phyloP scores from a whole-genome alignment of 257 asterid species.

The Jacaranda copaia region DNA sequence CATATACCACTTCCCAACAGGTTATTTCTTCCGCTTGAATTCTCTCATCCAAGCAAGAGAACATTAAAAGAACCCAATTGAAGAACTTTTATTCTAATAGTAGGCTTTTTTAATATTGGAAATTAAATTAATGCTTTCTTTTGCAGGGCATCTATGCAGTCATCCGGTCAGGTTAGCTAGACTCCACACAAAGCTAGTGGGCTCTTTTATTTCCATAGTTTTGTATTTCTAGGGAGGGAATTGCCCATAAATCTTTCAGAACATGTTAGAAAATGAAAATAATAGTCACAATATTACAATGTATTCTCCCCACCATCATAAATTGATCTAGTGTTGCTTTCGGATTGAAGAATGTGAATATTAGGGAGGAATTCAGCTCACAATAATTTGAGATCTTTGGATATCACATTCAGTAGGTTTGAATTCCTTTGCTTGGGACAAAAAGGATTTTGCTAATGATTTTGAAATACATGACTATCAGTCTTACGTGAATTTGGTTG shows the following conservation, averaged over 20 bases:
- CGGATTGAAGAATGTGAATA: constrained; percentile 29
- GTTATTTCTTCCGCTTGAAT: constrained; percentile 44
- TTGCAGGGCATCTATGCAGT: constrained; percentile 71
- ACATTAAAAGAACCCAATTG: constrained; percentile 24
- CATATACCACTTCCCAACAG: constrained; percentile 69
- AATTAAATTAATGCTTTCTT: constrained; percentile 41
- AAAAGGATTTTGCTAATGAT: constrained; percentile 20
- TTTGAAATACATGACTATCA: background rate
- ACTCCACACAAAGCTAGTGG: constrained; percentile 18
- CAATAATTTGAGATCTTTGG: background rate
- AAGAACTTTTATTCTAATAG: constrained; percentile 22
- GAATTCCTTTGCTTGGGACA: constrained; percentile 1
- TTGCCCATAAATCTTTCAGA: constrained; percentile 12
- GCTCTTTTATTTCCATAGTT: constrained; percentile 24
- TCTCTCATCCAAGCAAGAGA: constrained; percentile 13
- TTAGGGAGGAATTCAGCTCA: constrained; percentile 15
- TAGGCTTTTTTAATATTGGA: constrained; percentile 24
- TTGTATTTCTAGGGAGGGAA: constrained; percentile 15
- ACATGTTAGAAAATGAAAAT: constrained; percentile 15
- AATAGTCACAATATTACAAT: constrained; percentile 17
- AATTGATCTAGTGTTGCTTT: constrained; percentile 11
- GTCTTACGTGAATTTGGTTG: background rate
- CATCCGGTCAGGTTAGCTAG: constrained; percentile 75
- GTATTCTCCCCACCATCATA: constrained; percentile 5
- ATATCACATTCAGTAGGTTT: background rate